Evolutionary conservation across 2,329 filamentous ascomycete genomes (phyloP), one percentile per base, ranked within the genome.

Genomic region (Pseudogymnoascus sp.): DNA sequence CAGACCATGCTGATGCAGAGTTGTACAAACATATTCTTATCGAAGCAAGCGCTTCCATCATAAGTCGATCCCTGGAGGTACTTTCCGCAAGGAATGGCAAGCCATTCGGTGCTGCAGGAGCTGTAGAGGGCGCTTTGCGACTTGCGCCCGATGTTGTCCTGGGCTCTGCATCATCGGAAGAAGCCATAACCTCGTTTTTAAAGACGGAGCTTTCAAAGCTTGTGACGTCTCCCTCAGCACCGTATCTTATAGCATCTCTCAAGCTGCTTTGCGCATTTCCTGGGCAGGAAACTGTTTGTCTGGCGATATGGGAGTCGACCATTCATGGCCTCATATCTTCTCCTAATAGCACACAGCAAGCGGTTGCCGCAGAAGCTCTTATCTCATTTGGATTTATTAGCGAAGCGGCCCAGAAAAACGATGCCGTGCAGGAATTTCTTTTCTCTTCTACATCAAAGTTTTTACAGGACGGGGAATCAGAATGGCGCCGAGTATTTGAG

Each of bases 221-320:
- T 14, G 75, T 92, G 2, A 74, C 81, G 1, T 92, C 90, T 0
- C 84, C 89, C 0, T 92, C 91, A 1, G 83, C 84, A 0, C 74
- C 82, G 1, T 82, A 87, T 60, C 73, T 96, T 0, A 77, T 92
- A 6, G 82, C 86, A 0, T 84, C 86, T 9, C 76, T 96, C 0
- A 81, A 86, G 58, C 73, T 81, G 0, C 76, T 86, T 41, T 80
- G 81, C 1, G 71, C 76, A 30, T 75, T 78, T 14, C 73, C 74
- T 39, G 75, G 68, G 61, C 77, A 72, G 62, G 71, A 71, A 41
- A 30, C 25, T 4, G 33, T 58, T 23, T 69, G 68, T 52, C 60
- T 69, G 41, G 60, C 30, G 2, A 49, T 66, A 3, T 72, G 71
- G 71, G 45, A 66, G 19, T 62, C 64, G 22, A 79, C 82, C 69